Percentiles rank a stretch among this genome's conserved stretches.
Evolutionary conservation across 2,329 filamentous ascomycete species (phyloP).

Genomic region (Macroventuria anomochaeta): DNA sequence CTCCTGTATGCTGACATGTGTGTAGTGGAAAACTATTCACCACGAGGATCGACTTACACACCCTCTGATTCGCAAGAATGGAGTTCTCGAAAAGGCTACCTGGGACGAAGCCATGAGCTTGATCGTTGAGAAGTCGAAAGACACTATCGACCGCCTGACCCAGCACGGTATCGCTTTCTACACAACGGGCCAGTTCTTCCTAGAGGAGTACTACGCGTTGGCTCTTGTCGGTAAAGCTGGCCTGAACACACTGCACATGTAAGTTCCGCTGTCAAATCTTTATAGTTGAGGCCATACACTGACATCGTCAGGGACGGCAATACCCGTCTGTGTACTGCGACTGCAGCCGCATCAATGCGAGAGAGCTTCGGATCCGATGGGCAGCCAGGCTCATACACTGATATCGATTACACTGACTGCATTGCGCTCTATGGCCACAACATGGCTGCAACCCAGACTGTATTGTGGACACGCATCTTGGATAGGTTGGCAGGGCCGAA

Average conservation of each 20-base stretch:
- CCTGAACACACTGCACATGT: constrained; percentile 16
- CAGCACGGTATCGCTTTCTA: constrained; percentile 15
- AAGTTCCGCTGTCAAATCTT: no score
- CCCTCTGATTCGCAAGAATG: constrained; percentile 13
- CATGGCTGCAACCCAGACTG: constrained; percentile 15
- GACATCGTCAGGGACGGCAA: constrained; percentile 5
- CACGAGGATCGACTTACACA: constrained; percentile 10
- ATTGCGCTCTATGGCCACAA: constrained; percentile 14
- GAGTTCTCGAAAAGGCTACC: constrained; percentile 11
- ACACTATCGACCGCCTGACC: constrained; percentile 9
- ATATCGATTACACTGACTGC: constrained; percentile 16
- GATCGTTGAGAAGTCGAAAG: constrained; percentile 15
- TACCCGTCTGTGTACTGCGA: constrained; percentile 14
- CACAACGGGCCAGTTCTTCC: constrained; percentile 13
- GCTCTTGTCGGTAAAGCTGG: constrained; percentile 16
- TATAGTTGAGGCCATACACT: no score
- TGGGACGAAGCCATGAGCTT: constrained; percentile 20
- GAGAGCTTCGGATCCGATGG: constrained; percentile 14
- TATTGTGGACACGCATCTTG: constrained; percentile 10
- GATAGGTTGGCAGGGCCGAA: constrained; percentile 9
- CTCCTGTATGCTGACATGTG: not conserved
- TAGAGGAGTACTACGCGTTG: constrained; percentile 16
- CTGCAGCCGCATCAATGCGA: constrained; percentile 14
- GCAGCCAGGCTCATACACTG: constrained; percentile 15
- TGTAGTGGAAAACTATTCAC: constrained; percentile 8